Evolutionary conservation across 192 early-diverging fungal species (phyloP).

Genomic region (Gigaspora rosea): DNA sequence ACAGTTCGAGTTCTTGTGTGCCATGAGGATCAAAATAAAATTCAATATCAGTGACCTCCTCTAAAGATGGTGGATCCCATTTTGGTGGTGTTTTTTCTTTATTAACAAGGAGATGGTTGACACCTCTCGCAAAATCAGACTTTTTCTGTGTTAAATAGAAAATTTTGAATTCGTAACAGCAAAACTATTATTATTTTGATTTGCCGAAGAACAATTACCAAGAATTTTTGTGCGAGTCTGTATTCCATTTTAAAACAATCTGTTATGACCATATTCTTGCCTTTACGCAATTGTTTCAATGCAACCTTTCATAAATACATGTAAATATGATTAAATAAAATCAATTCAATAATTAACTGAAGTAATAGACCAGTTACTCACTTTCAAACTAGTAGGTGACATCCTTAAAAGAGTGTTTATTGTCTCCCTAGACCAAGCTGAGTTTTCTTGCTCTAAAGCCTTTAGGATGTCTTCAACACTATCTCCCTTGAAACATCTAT

Average conservation of each 20-base stretch:
- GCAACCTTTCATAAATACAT: slow-evolving; percentile 42
- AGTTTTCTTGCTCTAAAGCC: slow-evolving; percentile 75
- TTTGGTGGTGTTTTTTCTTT: slow-evolving; percentile 56
- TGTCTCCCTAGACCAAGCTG: slow-evolving; percentile 71
- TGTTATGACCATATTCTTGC: slow-evolving; percentile 65
- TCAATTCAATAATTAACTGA: neutral
- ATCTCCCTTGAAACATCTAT: slow-evolving; percentile 79
- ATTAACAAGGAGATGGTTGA: slow-evolving; percentile 73
- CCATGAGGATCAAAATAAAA: slow-evolving; percentile 57
- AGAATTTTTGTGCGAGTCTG: slow-evolving; percentile 73
- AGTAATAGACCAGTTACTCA: slow-evolving; percentile 31
- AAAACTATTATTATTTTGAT: neutral
- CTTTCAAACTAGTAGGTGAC: slow-evolving; percentile 88
- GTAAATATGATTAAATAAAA: neutral
- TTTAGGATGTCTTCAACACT: slow-evolving; percentile 82
- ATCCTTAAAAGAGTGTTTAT: slow-evolving; percentile 61
- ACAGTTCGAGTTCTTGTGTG: slow-evolving; percentile 40
- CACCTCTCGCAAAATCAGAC: slow-evolving; percentile 90
- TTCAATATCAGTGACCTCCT: slow-evolving; percentile 49
- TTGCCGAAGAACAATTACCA: slow-evolving; percentile 37
- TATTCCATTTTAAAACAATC: slow-evolving; percentile 89
- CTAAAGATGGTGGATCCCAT: slow-evolving; percentile 73
- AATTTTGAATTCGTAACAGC: neutral
- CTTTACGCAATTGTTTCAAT: slow-evolving; percentile 77
- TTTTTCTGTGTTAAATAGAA: slow-evolving; percentile 40